These are phyloP conservation scores for Aspergillus terreus DNA, from an alignment of 2,329 filamentous ascomycete genomes.

Conservation along the genomic window DNA sequence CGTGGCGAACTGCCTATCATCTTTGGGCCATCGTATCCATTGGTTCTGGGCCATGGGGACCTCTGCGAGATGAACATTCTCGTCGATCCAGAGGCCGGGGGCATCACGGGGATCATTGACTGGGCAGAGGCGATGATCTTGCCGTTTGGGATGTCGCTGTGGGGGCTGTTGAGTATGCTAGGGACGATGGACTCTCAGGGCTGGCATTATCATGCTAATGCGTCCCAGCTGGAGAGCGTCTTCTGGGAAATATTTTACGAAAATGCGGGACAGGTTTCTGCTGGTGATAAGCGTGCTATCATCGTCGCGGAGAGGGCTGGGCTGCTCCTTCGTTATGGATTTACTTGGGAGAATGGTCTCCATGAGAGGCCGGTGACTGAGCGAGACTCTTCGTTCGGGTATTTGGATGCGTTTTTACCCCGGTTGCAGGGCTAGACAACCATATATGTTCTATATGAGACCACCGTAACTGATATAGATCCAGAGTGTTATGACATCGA, in stretches of 20 bases:
- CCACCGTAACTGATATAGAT: too few relatives aligned
- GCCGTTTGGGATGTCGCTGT: constrained; percentile 19
- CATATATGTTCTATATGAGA: too few relatives aligned
- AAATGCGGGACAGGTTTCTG: too few relatives aligned
- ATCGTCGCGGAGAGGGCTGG: too few relatives aligned
- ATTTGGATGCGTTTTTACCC: too few relatives aligned
- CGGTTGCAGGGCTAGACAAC: too few relatives aligned
- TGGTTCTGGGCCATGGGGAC: constrained; percentile 13
- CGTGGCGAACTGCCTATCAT: constrained; percentile 9
- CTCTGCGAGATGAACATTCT: constrained; percentile 13
- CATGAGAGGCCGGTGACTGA: too few relatives aligned
- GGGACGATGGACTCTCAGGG: constrained; percentile 11
- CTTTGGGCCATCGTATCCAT: constrained; percentile 6
- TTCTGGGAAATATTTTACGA: constrained; percentile 12
- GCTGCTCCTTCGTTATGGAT: too few relatives aligned
- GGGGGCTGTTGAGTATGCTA: constrained; percentile 12
- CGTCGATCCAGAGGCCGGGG: constrained; percentile 8
- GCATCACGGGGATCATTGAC: constrained; percentile 15
- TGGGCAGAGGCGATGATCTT: constrained; percentile 16
- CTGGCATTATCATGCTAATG: constrained; percentile 11
- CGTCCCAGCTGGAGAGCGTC: constrained; percentile 4
- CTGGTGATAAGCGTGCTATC: too few relatives aligned
- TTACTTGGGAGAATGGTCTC: too few relatives aligned
- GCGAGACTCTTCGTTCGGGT: too few relatives aligned
- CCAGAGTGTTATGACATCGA: too few relatives aligned